Base-by-base conservation (phyloP, 495 filamentous ascomycete genomes). In the Aspergillus sparsus region DNA sequence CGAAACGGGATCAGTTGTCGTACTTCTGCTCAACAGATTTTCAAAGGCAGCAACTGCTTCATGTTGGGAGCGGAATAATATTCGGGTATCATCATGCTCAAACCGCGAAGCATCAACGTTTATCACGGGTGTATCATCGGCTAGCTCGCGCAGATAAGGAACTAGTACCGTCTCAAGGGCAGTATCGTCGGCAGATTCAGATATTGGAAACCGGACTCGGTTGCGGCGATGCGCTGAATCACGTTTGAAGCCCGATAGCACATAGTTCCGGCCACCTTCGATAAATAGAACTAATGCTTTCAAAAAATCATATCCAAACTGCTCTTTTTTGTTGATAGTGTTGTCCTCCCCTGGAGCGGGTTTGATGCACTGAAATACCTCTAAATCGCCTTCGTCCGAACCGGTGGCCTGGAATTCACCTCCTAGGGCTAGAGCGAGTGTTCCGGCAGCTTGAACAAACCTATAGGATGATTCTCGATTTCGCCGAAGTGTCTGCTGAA, bases 361-460 rank as follows among this genome's bases (percentile, higher is more conserved):
- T 7, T 49, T 59, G 3, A 88, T 79, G 18, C 68, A 61, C 10
- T 68, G 55, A 57, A 85, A 84, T n/a, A 70, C 55, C 6, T 71
- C 68, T 36, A 74, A 57, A 0, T 64, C 63, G 65, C 63, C 68
- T 15, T 58, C 66, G 13, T 56, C 50, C 47, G 59, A 39, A 35
- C 72, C 72, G 13, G 70, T 68, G 10, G 68, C 75, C 21, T 74
- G 73, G 0, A 80, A 55, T 50, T 68, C 70, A 8, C 80, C 81
- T 51, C 83, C 83, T 13, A 90, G 70, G 7, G 80, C 76, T 27
- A 77, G 71, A 13, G 84, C 73, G 16, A 90, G 66, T 8, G 83
- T 82, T 31, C 87, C 88, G 27, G 84, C 76, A n/a, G 86, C 87
- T 71, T 89, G 87, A 6, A 89, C 79, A 68, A 90, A 90, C 45